These are phyloP conservation scores for Rhamnella rubrinervis DNA, from an alignment of 331 rosid species.

Conservation along the genomic window DNA sequence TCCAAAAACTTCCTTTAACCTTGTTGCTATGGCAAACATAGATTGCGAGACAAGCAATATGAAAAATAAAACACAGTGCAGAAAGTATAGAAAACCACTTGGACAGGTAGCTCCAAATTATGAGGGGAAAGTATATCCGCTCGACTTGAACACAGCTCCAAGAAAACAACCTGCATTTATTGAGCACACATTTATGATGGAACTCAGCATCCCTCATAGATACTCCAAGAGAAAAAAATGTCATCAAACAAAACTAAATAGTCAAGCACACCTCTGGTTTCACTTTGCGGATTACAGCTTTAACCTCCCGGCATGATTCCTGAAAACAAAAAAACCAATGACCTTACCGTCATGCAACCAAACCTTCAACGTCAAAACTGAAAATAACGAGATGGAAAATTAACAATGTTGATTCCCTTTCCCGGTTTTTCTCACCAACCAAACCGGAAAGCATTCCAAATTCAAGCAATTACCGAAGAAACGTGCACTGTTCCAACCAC, in stretches of 20 bases:
- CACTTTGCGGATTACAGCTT: conserved; percentile 65
- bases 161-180: conserved; percentile 72
- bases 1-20: neutral
- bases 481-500: conserved; percentile 91
- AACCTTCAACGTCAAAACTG: neutral
- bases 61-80: too few relatives aligned
- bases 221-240: neutral
- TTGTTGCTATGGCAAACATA: too few relatives aligned
- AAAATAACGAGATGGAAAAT: neutral
- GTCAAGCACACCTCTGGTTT: conserved; percentile 82
- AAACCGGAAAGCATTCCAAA: conserved; percentile 2
- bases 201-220: conserved; percentile 5
- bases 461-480: conserved; percentile 52
- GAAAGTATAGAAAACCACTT: neutral
- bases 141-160: conserved; percentile 85
- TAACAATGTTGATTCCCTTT: neutral
- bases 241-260: conserved; percentile 1
- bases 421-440: conserved; percentile 7
- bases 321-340: conserved; percentile 33
- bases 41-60: too few relatives aligned
- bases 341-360: conserved; percentile 6
- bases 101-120: conserved; percentile 58
- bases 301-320: conserved; percentile 95
- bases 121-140: conserved; percentile 69
- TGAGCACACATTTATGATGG: neutral